Evolutionary conservation across 2,329 filamentous ascomycete species (phyloP).

Genomic region (Aureobasidium lini): DNA sequence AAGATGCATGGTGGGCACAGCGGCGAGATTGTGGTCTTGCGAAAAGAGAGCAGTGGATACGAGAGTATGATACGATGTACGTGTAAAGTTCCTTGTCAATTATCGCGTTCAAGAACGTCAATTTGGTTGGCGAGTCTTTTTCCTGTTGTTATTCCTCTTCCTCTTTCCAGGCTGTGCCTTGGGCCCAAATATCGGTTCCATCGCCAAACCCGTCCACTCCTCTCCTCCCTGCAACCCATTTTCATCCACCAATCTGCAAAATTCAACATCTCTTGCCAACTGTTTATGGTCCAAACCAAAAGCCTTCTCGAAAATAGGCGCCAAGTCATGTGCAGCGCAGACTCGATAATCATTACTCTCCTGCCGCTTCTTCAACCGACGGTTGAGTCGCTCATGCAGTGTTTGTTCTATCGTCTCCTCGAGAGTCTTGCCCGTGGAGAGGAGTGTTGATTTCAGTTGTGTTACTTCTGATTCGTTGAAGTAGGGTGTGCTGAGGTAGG

Average conservation of each 20-base stretch:
- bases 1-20: too few species aligned
- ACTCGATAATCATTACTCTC: conserved; percentile 26
- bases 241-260: background rate
- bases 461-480: conserved; percentile 14
- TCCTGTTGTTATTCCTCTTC: too few species aligned
- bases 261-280: conserved; percentile 19
- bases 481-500: conserved; percentile 19
- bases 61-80: too few species aligned
- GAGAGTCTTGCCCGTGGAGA: conserved; percentile 17
- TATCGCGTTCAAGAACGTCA: too few species aligned
- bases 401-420: background rate
- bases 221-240: background rate
- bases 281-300: conserved; percentile 25
- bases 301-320: conserved; percentile 24
- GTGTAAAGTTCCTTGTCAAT: too few species aligned
- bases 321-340: conserved; percentile 31
- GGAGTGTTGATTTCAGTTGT: background rate
- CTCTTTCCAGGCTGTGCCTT: background rate
- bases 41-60: too few species aligned
- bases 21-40: too few species aligned
- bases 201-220: background rate
- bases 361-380: conserved; percentile 25
- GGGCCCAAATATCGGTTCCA: background rate
- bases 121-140: too few species aligned
- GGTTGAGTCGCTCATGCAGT: conserved; percentile 19